phyloP scores from a whole-genome alignment of 2,329 filamentous ascomycete genomes.

The Hypoxylon sp. region DNA sequence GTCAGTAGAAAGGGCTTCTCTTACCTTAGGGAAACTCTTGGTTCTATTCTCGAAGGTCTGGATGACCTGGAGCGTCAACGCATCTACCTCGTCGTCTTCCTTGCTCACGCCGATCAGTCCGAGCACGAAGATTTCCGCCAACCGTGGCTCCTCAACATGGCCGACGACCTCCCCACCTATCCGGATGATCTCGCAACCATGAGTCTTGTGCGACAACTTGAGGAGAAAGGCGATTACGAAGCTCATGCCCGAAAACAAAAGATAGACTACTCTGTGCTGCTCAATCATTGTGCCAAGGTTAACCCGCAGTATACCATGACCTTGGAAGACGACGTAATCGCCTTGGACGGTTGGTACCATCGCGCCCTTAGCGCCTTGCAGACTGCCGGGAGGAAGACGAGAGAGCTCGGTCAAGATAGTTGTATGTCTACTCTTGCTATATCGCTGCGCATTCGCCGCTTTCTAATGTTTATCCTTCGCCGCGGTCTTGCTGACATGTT shows the following conservation, averaged over 20 bases:
- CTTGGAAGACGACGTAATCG: conserved; percentile 40
- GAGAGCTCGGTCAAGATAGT: conserved; percentile 33
- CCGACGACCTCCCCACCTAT: conserved; percentile 36
- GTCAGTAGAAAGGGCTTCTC: conserved; percentile 38
- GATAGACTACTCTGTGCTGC: conserved; percentile 36
- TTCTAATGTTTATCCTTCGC: no score
- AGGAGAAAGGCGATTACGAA: conserved; percentile 27
- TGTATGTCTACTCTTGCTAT: no score
- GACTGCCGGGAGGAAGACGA: conserved; percentile 28
- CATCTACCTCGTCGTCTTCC: conserved; percentile 39
- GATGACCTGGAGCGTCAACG: conserved; percentile 31
- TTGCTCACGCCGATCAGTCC: conserved; percentile 37
- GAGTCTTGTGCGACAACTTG: conserved; percentile 27
- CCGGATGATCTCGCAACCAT: conserved; percentile 20
- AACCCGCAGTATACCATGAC: conserved; percentile 36
- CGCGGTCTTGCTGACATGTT: conserved; percentile 4
- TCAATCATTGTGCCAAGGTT: conserved; percentile 35
- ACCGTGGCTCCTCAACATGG: conserved; percentile 37
- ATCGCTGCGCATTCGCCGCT: no score
- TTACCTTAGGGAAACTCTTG: conserved; percentile 39
- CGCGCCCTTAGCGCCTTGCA: conserved; percentile 32
- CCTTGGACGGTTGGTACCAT: conserved; percentile 40
- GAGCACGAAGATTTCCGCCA: conserved; percentile 34
- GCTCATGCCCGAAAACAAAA: conserved; percentile 36
- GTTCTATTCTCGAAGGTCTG: conserved; percentile 38